Evolutionary conservation across 805 yeast species (phyloP).

Genomic region (Hanseniaspora singularis): DNA sequence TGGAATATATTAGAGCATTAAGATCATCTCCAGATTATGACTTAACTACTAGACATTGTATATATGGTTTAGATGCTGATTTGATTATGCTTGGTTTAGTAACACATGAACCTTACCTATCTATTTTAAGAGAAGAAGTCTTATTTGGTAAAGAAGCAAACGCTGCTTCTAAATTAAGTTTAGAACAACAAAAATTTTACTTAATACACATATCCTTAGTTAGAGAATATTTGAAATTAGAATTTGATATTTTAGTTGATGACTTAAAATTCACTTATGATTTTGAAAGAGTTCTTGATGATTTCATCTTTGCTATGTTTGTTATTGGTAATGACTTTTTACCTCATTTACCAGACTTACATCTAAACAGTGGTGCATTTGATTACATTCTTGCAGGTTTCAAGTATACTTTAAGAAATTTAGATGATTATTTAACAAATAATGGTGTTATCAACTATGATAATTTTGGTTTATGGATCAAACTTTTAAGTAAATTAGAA

Average conservation of each 20-base stretch:
- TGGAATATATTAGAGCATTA: conserved; percentile 75
- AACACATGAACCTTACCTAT: conserved; percentile 91
- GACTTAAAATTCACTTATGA: conserved; percentile 54
- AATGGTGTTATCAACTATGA: conserved; percentile 67
- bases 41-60: conserved; percentile 79
- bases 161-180: conserved; percentile 25
- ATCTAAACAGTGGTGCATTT: conserved; percentile 89
- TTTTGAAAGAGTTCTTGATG: conserved; percentile 85
- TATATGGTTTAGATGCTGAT: conserved; percentile 94
- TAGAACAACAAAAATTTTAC: conserved; percentile 70
- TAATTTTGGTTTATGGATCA: conserved; percentile 64
- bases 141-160: conserved; percentile 53
- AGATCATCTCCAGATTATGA: conserved; percentile 64
- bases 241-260: conserved; percentile 60
- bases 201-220: conserved; percentile 75
- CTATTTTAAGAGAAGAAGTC: conserved; percentile 89
- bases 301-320: conserved; percentile 79
- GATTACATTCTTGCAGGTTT: conserved; percentile 84
- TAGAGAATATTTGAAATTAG: conserved; percentile 82
- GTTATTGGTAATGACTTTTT: conserved; percentile 97
- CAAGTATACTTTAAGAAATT: conserved; percentile 58
- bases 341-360: conserved; percentile 89
- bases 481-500: conserved; percentile 67
- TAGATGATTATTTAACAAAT: conserved; percentile 77
- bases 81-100: conserved; percentile 84